Conservation (phyloP, 2,329 filamentous ascomycete species). For the Alternaria hordeiaustralica region DNA sequence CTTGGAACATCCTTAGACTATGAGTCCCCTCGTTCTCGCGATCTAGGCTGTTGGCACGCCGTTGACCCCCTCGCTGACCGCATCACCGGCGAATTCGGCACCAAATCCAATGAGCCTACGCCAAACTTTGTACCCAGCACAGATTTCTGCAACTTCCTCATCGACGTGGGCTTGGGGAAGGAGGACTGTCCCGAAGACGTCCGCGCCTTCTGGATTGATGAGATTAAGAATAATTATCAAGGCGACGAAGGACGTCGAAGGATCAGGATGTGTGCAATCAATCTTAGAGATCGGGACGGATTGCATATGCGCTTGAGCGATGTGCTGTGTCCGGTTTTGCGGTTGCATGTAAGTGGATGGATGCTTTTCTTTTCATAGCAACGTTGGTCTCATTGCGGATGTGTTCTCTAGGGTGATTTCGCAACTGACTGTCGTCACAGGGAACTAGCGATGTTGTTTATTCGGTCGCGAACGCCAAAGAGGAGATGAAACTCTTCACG, state of each 20-base stretch:
- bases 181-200: conserved; percentile 45
- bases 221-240: conserved; percentile 54
- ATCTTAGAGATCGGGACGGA: conserved; percentile 57
- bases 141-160: conserved; percentile 55
- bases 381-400: neutral
- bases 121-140: conserved; percentile 53
- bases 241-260: conserved; percentile 58
- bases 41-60: conserved; percentile 59
- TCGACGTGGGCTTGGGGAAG: conserved; percentile 56
- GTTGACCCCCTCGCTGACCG: conserved; percentile 40
- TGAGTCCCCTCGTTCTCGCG: conserved; percentile 53
- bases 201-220: conserved; percentile 54
- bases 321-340: conserved; percentile 59
- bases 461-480: conserved; percentile 50
- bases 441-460: conserved; percentile 54
- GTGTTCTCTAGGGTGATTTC: neutral
- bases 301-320: conserved; percentile 55
- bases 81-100: conserved; percentile 49
- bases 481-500: conserved; percentile 58
- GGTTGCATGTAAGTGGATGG: conserved; percentile 52
- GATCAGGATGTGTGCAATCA: conserved; percentile 58
- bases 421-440: conserved; percentile 22
- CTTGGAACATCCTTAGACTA: conserved; percentile 61
- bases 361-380: neutral
- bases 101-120: conserved; percentile 42